Evolutionary conservation across 352 stramenopile genomes (phyloP), one percentile per base, ranked within the genome.

Genomic region (Phytophthora hybrid): DNA sequence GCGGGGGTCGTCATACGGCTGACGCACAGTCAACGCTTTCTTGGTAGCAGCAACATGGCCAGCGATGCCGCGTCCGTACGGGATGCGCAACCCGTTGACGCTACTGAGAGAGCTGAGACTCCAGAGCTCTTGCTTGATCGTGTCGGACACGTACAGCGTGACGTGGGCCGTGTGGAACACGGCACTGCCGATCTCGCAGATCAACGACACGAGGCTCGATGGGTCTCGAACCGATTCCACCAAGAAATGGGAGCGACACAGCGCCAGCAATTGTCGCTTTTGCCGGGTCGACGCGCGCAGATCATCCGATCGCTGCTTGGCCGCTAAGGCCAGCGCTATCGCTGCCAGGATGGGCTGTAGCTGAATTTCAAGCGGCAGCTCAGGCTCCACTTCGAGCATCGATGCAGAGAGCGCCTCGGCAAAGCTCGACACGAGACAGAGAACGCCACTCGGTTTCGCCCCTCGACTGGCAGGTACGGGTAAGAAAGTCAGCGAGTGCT

Each of bases 101-200:
- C 85, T 93, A 10, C 88, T 84, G 1, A 89, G 74, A 7, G 83
- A 90, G 47, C 84, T 93, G 23, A 94, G 65, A 16, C 81, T 91
- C 88, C 88, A 94, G 1, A 94, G 73, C 59, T 94, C 88, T 1
- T 77, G 78, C 65, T 94, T 93, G 71, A 94, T 92, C 26, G 64
- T 85, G 59, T 94, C 88, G 1, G 84, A 85, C 6, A 94, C 85
- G 63, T 93, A 94, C 0, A 94, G 68, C 6, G 84, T 92, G 18
- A 94, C 85, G 34, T 85, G 77, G 10, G 73, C 76, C 2, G 88
- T 94, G 62, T 92, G 83, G 78, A 94, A 94, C 6, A 92, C 80
- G 23, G 83, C 76, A 51, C 80, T 77, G 16, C 88, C 88, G 21
- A 93, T 87, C 4, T 87, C 78, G 34, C 88, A 94, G 32, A 94